phyloP scores from a whole-genome alignment of 495 filamentous ascomycete species.

The Halenospora varia region DNA sequence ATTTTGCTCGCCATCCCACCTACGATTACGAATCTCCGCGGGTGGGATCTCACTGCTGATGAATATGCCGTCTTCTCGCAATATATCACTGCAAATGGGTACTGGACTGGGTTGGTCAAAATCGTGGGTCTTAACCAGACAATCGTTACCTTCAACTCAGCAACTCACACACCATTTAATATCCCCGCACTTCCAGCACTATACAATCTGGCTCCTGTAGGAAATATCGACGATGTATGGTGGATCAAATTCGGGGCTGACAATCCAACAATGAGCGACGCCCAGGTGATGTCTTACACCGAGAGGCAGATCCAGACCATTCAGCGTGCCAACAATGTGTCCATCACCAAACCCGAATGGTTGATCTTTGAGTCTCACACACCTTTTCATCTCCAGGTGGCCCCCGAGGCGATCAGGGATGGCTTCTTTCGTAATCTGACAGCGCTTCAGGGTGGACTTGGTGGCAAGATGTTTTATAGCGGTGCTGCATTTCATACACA shows the following conservation, averaged over 20 bases:
- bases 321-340: not conserved
- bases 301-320: not conserved
- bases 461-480: not conserved
- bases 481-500: not conserved
- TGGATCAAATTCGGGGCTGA: not conserved
- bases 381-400: not conserved
- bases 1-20: slow-evolving; percentile 43
- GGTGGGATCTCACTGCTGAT: slow-evolving; percentile 31
- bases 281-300: not conserved
- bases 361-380: not conserved
- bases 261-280: not conserved
- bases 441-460: not conserved
- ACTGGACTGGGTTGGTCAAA: not conserved
- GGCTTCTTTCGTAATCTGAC: not conserved
- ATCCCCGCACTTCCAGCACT: not conserved
- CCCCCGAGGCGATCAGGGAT: not conserved
- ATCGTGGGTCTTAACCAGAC: not conserved
- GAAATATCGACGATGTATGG: not conserved
- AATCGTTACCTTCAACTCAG: not conserved
- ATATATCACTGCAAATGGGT: slow-evolving; percentile 8
- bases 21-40: slow-evolving; percentile 28
- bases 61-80: slow-evolving; percentile 38
- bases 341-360: not conserved
- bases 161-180: not conserved
- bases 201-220: not conserved